Evolutionary conservation across 768 basidiomycete genomes (phyloP).

Genomic region (Psilocybe cubensis): DNA sequence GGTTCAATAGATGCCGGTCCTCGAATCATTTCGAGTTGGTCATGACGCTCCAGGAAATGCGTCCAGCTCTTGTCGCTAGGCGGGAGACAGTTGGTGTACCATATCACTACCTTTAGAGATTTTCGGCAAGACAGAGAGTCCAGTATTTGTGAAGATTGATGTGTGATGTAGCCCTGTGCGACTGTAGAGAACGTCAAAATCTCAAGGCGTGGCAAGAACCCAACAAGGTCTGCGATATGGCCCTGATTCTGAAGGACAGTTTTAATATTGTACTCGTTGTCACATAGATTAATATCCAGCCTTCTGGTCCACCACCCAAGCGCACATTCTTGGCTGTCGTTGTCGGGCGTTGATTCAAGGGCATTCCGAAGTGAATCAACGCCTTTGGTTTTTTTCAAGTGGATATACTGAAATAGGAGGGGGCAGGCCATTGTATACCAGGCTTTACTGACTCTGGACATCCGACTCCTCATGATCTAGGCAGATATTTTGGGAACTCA

Average conservation of each 20-base stretch:
- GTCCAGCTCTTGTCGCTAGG: slow-evolving; percentile 12
- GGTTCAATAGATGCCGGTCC: background rate
- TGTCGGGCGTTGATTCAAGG: background rate
- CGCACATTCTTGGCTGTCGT: background rate
- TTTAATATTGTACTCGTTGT: slow-evolving; percentile 1
- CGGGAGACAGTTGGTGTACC: slow-evolving; percentile 3
- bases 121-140: slow-evolving; percentile 5
- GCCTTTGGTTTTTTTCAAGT: slow-evolving; percentile 15
- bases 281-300: slow-evolving; percentile 22
- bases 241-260: background rate
- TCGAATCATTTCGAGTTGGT: slow-evolving; percentile 16
- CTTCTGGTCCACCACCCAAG: slow-evolving; percentile 28
- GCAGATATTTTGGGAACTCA: background rate
- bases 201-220: slow-evolving; percentile 21
- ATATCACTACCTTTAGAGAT: slow-evolving; percentile 20
- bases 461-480: slow-evolving; percentile 21
- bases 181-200: slow-evolving; percentile 20
- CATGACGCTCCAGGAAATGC: slow-evolving; percentile 16
- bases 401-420: slow-evolving; percentile 25
- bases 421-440: slow-evolving; percentile 24
- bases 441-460: slow-evolving; percentile 23
- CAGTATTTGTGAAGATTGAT: slow-evolving; percentile 4
- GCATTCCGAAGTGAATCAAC: slow-evolving; percentile 11
- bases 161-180: slow-evolving; percentile 2
- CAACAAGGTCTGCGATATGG: slow-evolving; percentile 16